These are phyloP conservation scores for Tuctoria greenei DNA, from an alignment of 176 grass and related monocot genomes.

Conservation along the genomic window DNA sequence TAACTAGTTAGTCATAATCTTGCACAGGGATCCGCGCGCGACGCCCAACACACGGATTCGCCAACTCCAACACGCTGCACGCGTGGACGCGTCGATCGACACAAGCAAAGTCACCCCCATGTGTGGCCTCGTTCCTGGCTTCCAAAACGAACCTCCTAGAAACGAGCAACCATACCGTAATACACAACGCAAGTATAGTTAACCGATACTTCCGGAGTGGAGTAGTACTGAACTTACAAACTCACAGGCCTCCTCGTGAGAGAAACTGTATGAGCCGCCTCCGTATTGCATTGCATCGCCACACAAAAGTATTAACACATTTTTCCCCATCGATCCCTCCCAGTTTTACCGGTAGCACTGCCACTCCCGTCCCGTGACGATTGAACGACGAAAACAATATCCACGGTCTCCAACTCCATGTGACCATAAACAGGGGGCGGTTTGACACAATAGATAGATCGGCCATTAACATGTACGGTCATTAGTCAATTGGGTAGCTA, in stretches of 20 bases:
- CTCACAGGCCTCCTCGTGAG: background rate
- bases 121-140: background rate
- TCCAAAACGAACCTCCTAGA: conserved; percentile 18
- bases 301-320: background rate
- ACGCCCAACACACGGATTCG: conserved; percentile 54
- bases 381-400: conserved; percentile 14
- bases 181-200: background rate
- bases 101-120: conserved; percentile 16
- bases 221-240: background rate
- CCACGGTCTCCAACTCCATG: conserved; percentile 6
- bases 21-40: conserved; percentile 35
- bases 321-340: background rate
- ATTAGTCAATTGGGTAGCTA: background rate
- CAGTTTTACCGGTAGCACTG: conserved; percentile 28
- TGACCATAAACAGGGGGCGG: conserved; percentile 15
- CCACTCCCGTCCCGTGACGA: conserved; percentile 28
- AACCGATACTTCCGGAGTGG: background rate
- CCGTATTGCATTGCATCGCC: conserved; percentile 24
- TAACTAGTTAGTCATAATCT: background rate
- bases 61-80: conserved; percentile 37
- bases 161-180: background rate
- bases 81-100: conserved; percentile 19
- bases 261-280: background rate
- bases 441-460: background rate
- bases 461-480: background rate